Evolutionary conservation across 148 eudicot genomes (phyloP), one percentile per base, ranked within the genome.

Genomic region (Vaccinium macrocarpon): DNA sequence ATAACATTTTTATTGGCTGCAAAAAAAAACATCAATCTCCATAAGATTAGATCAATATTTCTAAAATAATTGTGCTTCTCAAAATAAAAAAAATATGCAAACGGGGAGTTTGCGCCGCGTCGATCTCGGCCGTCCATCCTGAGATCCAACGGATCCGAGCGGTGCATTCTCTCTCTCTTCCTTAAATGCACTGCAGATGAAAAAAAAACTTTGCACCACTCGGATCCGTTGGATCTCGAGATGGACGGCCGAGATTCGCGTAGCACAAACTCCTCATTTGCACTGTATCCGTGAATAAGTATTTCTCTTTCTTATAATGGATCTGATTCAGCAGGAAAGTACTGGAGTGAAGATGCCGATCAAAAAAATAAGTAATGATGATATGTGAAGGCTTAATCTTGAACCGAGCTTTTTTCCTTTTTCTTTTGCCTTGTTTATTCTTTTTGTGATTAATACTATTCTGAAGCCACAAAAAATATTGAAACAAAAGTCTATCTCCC

Each of bases 311-410:
- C 80, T 25, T 50, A 23, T 23, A 77, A n/a, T 77, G 59, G 56
- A 77, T 77, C 80, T 77, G 80, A 77, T 23, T 50, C 55, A 75
- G 53, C 76, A 49, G 79, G n/a, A 2, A 75, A 46, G 78, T 19
- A 19, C 8, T 16, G 23, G 18, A 32, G 77, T 74, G 16, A 74
- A 72, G 76, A 25, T 29, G 46, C 66, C 66, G 13, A 62, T 62
- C 13, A 62, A n/a, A 62, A n/a, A 62, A 62, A 35, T 35, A 35
- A 35, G 38, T 35, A 62, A 12, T 62, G 3, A 61, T 62, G 70
- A 61, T 61, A 61, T 61, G 66, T 61, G 25, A 61, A 21, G 66
- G 66, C 66, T 61, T 72, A 13, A 4, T 32, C 76, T 72, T 29
- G 35, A 16, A 18, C 78, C n/a, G 9, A 2, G 53, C 15, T 13